Conservation (phyloP, 139 green algal genomes). For the Chlorella ohadii region DNA sequence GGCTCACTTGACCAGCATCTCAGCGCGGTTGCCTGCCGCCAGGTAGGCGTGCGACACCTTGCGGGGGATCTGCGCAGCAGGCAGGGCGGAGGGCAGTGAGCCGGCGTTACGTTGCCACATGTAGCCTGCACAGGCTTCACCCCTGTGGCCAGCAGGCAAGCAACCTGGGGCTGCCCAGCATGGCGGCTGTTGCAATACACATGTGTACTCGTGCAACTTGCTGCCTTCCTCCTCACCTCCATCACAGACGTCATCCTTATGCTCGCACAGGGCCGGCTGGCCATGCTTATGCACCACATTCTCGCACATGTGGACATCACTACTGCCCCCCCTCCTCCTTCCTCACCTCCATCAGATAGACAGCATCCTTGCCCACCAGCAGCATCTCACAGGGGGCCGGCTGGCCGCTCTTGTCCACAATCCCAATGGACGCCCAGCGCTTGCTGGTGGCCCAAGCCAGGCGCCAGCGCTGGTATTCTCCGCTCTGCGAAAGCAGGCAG, state of each 20-base stretch:
- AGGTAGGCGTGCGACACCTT: neutral
- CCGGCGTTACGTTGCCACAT: too few species aligned
- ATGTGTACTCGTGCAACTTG: too few species aligned
- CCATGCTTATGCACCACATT: too few species aligned
- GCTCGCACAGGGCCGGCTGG: too few species aligned
- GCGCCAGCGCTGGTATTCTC: slow-evolving; percentile 5
- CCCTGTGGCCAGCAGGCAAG: too few species aligned
- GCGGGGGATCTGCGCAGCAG: neutral
- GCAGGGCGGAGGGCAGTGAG: neutral
- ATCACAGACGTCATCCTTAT: too few species aligned
- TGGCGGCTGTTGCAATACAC: too few species aligned
- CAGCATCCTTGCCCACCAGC: slow-evolving; percentile 5
- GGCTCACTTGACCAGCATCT: slow-evolving; percentile 17
- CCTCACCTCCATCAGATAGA: neutral
- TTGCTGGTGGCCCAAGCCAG: neutral
- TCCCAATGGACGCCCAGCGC: neutral
- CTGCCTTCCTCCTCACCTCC: too few species aligned
- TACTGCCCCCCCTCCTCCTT: too few species aligned
- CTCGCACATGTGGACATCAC: too few species aligned
- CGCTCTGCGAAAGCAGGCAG: neutral
- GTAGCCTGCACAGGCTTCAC: too few species aligned
- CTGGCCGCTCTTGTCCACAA: neutral
- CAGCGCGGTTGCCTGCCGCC: neutral
- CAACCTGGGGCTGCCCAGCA: too few species aligned
- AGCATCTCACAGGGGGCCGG: neutral